Conservation (phyloP, 1,284 basidiomycete species). For the Fistulinella staudtii region DNA sequence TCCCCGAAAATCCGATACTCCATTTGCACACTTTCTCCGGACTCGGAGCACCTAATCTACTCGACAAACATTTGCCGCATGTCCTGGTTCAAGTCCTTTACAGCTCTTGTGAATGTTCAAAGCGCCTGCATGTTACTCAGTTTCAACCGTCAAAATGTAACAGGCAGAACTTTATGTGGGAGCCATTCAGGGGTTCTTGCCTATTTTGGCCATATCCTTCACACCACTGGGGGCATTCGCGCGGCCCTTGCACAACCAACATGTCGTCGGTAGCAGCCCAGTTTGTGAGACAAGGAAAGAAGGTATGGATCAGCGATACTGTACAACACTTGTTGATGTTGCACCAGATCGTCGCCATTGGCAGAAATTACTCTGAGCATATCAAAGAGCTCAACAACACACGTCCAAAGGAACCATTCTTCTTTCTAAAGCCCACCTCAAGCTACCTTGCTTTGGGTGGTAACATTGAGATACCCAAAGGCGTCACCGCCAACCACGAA, state of each 20-base stretch:
- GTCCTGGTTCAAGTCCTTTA: no score
- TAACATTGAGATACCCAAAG: conserved; percentile 82
- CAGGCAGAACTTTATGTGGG: neutral
- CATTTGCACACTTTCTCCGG: neutral
- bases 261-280: conserved; percentile 38
- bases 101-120: no score
- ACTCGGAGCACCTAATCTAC: no score
- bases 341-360: conserved; percentile 82
- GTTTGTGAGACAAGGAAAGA: conserved; percentile 38
- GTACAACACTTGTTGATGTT: neutral
- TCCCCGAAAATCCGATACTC: conserved; percentile 23
- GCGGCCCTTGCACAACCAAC: neutral
- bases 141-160: no score
- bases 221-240: neutral
- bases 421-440: conserved; percentile 96
- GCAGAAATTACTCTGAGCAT: conserved; percentile 82
- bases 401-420: conserved; percentile 92
- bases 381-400: conserved; percentile 91
- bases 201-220: neutral
- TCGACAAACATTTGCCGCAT: no score
- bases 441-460: conserved; percentile 81
- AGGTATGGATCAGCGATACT: conserved; percentile 8
- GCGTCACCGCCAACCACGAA: conserved; percentile 88
- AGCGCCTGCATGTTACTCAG: no score
- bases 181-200: conserved; percentile 1